Percentiles rank a stretch among this genome's conserved stretches.
phyloP scores from a whole-genome alignment of 179 eudicot species.

The Beta corolliflora region DNA sequence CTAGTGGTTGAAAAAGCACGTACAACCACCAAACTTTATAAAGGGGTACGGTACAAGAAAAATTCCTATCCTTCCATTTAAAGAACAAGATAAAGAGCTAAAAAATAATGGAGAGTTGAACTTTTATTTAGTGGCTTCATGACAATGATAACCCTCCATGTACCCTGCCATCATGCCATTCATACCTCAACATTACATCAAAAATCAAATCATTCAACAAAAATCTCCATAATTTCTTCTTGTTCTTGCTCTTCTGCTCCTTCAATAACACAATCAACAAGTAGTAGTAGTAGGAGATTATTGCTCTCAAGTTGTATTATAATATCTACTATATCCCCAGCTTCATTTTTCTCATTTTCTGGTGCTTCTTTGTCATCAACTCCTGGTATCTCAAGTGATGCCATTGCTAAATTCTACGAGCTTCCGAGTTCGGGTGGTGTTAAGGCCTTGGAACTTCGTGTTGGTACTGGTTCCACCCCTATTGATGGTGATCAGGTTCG shows the following conservation, averaged over 20 bases:
- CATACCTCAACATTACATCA: constrained; percentile 1
- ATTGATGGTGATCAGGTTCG: constrained; percentile 65
- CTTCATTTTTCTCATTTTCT: constrained; percentile 19
- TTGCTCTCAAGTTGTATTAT: constrained; percentile 24
- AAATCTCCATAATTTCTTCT: background rate
- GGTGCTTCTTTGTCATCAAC: constrained; percentile 17
- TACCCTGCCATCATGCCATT: constrained; percentile 10
- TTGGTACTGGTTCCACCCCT: constrained; percentile 57
- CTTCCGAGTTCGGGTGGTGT: constrained; percentile 73
- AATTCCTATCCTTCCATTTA: constrained; percentile 29
- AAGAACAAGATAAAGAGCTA: constrained; percentile 1
- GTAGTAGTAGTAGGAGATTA: constrained; percentile 26
- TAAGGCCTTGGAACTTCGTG: constrained; percentile 69
- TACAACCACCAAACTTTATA: too few relatives aligned
- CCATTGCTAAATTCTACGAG: constrained; percentile 48
- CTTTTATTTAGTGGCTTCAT: background rate
- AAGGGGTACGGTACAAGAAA: background rate
- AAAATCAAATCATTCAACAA: constrained; percentile 21
- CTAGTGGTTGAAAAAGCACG: background rate
- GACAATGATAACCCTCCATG: constrained; percentile 24
- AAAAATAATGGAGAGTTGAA: background rate
- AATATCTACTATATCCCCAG: constrained; percentile 24
- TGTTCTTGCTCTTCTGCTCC: background rate
- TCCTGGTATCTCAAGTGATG: constrained; percentile 17
- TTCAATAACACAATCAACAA: background rate